A percentile compares a stretch with the other conserved stretches of the same genome.
These are phyloP conservation scores for Cryptococcus wingfieldii DNA, from an alignment of 1,284 basidiomycete species.

Conservation along the genomic window DNA sequence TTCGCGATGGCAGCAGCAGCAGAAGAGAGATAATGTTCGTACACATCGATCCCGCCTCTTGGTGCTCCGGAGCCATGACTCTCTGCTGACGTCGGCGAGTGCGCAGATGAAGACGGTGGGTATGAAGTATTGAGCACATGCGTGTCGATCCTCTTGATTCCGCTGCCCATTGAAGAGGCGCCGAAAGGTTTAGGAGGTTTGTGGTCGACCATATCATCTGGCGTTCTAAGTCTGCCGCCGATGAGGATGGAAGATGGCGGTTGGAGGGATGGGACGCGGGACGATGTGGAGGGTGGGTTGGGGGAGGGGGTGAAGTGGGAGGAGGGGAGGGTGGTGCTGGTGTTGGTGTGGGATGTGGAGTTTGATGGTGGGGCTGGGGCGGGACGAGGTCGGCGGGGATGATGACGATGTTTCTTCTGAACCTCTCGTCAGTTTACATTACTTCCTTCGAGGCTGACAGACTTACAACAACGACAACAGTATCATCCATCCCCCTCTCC, in stretches of 20 bases:
- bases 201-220: no score
- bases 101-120: no score
- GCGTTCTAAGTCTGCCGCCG: no score
- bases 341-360: neutral
- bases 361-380: neutral
- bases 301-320: neutral
- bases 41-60: no score
- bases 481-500: neutral
- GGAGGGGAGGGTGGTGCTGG: neutral
- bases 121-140: no score
- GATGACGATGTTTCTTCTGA: neutral
- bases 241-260: neutral
- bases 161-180: no score
- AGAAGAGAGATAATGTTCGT: no score
- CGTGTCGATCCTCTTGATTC: no score
- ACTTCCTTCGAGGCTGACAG: neutral
- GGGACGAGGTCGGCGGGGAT: neutral
- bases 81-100: no score
- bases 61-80: no score
- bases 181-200: no score
- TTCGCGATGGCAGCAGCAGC: no score
- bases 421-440: neutral
- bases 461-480: neutral
- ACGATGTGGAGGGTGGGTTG: neutral
- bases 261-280: neutral